Evolutionary conservation across 495 filamentous ascomycete genomes (phyloP).

Genomic region (Gamarada debralockiae): DNA sequence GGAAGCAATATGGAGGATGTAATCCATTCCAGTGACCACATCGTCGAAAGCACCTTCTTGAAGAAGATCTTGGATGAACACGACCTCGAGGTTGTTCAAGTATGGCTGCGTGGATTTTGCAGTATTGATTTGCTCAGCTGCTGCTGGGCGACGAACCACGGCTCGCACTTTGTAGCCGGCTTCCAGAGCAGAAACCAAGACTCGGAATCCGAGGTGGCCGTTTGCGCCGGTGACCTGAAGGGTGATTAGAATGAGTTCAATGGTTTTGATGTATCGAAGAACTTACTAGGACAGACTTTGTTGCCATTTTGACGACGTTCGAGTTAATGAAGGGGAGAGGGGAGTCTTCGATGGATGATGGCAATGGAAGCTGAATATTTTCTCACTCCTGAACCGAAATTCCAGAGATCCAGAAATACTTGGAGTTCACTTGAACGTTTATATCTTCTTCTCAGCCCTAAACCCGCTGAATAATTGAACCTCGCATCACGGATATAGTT

Average conservation of each 20-base stretch:
- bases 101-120: constrained; percentile 24
- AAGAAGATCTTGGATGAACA: constrained; percentile 42
- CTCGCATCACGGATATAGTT: too few relatives aligned
- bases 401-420: too few relatives aligned
- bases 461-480: too few relatives aligned
- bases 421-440: too few relatives aligned
- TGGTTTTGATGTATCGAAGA: background rate
- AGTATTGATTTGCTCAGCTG: constrained; percentile 22
- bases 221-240: constrained; percentile 25
- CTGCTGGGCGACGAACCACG: constrained; percentile 33
- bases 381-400: too few relatives aligned
- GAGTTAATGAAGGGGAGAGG: too few relatives aligned
- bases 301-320: background rate
- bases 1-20: constrained; percentile 49
- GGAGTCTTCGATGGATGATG: too few relatives aligned
- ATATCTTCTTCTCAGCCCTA: too few relatives aligned
- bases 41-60: constrained; percentile 37
- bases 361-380: too few relatives aligned
- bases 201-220: constrained; percentile 11
- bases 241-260: background rate
- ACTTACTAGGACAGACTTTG: constrained; percentile 1
- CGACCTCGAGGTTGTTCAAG: constrained; percentile 29
- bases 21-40: constrained; percentile 39
- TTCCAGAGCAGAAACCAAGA: constrained; percentile 30
- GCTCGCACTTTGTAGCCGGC: constrained; percentile 39